These are phyloP conservation scores for Sphenostylis stenocarpa DNA, from an alignment of 306 rosid species.

Conservation along the genomic window DNA sequence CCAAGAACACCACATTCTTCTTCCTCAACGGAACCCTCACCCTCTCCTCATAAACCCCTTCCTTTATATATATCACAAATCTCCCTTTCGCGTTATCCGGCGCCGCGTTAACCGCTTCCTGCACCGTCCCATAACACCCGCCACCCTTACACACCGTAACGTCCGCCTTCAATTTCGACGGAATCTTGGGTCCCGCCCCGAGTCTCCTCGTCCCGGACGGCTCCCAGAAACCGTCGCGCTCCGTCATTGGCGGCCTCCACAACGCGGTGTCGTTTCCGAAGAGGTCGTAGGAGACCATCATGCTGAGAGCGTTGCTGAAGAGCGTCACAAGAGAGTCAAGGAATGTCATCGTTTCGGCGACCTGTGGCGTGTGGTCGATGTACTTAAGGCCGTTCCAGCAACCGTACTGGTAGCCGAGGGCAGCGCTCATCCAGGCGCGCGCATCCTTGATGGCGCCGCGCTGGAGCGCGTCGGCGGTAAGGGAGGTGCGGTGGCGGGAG, in stretches of 20 bases:
- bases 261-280: conserved; percentile 51
- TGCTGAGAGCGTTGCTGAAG: conserved; percentile 81
- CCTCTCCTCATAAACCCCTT: conserved; percentile 81
- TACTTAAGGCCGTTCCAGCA: conserved; percentile 86
- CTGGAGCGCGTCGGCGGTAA: conserved; percentile 41
- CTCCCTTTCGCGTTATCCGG: conserved; percentile 40
- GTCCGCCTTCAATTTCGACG: conserved; percentile 46
- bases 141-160: conserved; percentile 63
- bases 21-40: conserved; percentile 73
- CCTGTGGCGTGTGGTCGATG: conserved; percentile 66
- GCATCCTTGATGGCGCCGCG: conserved; percentile 51
- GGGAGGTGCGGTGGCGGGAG: conserved; percentile 56
- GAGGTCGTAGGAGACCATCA: conserved; percentile 58
- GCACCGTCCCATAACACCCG: conserved; percentile 64
- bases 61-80: conserved; percentile 71
- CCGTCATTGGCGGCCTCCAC: conserved; percentile 80
- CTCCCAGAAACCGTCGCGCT: conserved; percentile 83
- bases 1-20: conserved; percentile 73
- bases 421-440: conserved; percentile 76
- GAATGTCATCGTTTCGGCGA: conserved; percentile 64
- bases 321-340: conserved; percentile 44
- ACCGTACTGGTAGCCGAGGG: conserved; percentile 68
- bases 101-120: conserved; percentile 74
- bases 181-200: conserved; percentile 11
- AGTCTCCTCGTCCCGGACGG: not conserved